Evolutionary conservation across 352 stramenopile genomes (phyloP).

Genomic region (Phytophthora tubulina): DNA sequence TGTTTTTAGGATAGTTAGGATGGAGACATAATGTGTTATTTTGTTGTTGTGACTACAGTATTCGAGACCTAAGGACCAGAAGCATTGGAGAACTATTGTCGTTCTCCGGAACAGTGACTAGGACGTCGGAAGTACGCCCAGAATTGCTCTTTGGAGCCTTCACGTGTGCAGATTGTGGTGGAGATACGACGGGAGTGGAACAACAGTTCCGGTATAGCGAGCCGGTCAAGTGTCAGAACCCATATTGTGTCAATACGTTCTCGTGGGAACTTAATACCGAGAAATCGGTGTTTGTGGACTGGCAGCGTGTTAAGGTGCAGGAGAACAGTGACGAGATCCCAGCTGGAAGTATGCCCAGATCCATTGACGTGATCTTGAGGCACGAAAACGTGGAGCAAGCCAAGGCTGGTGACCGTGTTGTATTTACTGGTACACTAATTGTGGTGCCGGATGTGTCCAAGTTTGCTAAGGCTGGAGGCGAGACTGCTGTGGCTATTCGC

Average conservation of each 20-base stretch:
- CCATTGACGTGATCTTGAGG: slow-evolving; percentile 97
- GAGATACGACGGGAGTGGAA: slow-evolving; percentile 92
- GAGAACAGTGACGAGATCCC: slow-evolving; percentile 99
- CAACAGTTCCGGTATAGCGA: slow-evolving; percentile 99
- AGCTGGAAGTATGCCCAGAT: slow-evolving; percentile 97
- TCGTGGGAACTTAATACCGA: slow-evolving; percentile 90
- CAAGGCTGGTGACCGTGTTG: slow-evolving; percentile 96
- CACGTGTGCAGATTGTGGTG: slow-evolving; percentile 95
- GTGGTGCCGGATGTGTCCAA: slow-evolving; percentile 97
- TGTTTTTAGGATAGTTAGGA: slow-evolving; percentile 22
- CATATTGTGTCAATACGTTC: slow-evolving; percentile 93
- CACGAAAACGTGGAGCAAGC: slow-evolving; percentile 98
- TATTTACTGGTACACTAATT: slow-evolving; percentile 96
- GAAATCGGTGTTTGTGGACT: slow-evolving; percentile 98
- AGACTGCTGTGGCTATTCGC: slow-evolving; percentile 71
- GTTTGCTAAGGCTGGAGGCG: slow-evolving; percentile 78
- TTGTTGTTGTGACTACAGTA: slow-evolving; percentile 55
- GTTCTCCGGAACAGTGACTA: slow-evolving; percentile 97
- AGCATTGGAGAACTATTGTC: slow-evolving; percentile 95
- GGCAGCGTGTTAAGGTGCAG: slow-evolving; percentile 98
- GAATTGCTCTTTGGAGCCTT: slow-evolving; percentile 97
- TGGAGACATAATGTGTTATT: slow-evolving; percentile 10
- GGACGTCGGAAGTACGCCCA: slow-evolving; percentile 97
- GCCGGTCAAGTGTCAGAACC: slow-evolving; percentile 97
- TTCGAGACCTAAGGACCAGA: slow-evolving; percentile 93